Conservation (phyloP, 108 stramenopile genomes). For the Skeletonema grethae region DNA sequence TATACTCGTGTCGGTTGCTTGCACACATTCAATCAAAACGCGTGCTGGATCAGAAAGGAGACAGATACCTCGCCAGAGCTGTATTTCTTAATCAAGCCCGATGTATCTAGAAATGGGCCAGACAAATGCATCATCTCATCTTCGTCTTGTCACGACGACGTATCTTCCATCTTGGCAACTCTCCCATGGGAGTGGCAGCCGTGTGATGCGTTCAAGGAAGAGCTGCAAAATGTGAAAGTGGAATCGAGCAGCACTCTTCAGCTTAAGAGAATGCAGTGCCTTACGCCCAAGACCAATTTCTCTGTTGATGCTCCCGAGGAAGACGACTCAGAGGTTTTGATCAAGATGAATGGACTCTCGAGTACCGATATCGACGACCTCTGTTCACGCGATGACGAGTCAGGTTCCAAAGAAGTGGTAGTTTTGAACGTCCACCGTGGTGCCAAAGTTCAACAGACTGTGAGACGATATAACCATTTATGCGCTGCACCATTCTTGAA, state of each 20-base stretch:
- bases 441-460: constrained; percentile 48
- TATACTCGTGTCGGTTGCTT: constrained; percentile 49
- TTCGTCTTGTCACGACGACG: constrained; percentile 46
- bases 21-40: constrained; percentile 63
- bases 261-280: constrained; percentile 24
- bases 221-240: constrained; percentile 26
- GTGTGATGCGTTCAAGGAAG: constrained; percentile 54
- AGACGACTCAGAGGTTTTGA: constrained; percentile 30
- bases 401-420: constrained; percentile 8
- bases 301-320: constrained; percentile 31
- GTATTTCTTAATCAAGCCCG: constrained; percentile 61
- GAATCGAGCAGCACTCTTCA: constrained; percentile 20
- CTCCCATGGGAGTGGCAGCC: constrained; percentile 67
- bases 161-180: constrained; percentile 38
- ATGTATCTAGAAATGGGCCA: constrained; percentile 55
- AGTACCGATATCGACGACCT: constrained; percentile 35
- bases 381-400: constrained; percentile 25
- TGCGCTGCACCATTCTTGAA: constrained; percentile 57
- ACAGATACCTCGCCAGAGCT: constrained; percentile 28
- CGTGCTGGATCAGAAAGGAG: constrained; percentile 57
- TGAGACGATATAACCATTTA: constrained; percentile 50
- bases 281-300: constrained; percentile 17
- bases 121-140: constrained; percentile 62
- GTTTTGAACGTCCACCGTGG: constrained; percentile 42
- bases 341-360: constrained; percentile 44